A percentile compares a stretch with the other conserved stretches of the same genome.
Evolutionary conservation across 768 basidiomycete species (phyloP).

Genomic region (Phlegmacium glaucopus): DNA sequence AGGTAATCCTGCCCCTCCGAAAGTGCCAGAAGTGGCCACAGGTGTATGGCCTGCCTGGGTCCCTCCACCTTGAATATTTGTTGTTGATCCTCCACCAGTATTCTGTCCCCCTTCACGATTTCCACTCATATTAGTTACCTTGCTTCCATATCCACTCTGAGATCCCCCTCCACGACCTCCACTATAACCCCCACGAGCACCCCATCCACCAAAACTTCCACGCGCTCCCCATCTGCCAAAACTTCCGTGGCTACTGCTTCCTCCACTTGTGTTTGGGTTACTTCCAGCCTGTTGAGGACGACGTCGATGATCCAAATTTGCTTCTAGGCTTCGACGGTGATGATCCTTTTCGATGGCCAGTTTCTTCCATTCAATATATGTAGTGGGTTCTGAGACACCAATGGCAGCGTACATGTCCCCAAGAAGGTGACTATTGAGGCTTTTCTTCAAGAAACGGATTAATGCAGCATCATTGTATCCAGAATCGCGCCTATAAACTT

Average conservation of each 20-base stretch:
- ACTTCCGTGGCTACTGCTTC: neutral
- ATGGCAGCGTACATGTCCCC: neutral
- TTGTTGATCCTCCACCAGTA: neutral
- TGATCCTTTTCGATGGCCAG: conserved; percentile 5
- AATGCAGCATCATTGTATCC: conserved; percentile 1
- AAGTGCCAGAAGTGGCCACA: neutral
- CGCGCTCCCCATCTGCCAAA: neutral
- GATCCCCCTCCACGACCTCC: neutral
- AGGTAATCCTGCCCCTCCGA: neutral
- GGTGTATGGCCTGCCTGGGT: neutral
- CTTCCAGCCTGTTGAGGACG: no score
- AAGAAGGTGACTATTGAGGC: neutral
- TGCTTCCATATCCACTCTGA: neutral
- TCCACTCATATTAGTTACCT: neutral
- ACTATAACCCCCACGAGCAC: neutral
- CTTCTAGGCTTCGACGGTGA: neutral
- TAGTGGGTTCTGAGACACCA: neutral
- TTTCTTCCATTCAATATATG: conserved; percentile 1
- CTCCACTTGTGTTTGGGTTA: neutral
- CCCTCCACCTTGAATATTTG: neutral
- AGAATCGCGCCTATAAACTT: neutral
- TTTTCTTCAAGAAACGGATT: neutral
- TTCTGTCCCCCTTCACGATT: neutral
- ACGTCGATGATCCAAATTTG: neutral
- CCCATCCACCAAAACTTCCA: neutral